Evolutionary conservation across 768 basidiomycete species (phyloP).

Genomic region (Russula lepida): DNA sequence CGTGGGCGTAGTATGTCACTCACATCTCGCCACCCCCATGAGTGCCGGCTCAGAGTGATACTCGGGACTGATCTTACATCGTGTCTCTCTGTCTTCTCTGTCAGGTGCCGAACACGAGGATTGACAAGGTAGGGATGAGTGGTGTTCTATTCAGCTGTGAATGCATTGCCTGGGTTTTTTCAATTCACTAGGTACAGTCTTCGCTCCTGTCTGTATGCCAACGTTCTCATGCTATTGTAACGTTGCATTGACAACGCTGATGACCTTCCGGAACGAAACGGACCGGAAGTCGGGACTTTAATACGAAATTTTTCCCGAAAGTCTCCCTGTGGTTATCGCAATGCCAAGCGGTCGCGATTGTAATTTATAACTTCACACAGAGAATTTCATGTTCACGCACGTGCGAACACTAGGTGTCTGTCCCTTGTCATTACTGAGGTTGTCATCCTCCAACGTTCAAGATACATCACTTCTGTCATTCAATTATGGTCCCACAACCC

Average conservation of each 20-base stretch:
- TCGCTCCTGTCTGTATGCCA: not conserved
- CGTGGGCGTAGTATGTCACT: no score
- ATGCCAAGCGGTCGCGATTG: not conserved
- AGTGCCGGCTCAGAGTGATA: no score
- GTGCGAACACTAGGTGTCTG: not conserved
- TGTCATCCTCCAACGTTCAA: not conserved
- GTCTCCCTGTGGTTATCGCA: not conserved
- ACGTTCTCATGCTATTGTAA: not conserved
- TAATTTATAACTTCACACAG: not conserved
- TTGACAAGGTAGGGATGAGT: not conserved
- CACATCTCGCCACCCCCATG: no score
- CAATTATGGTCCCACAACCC: no score
- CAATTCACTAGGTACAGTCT: not conserved
- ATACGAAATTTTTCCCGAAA: not conserved
- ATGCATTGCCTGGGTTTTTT: not conserved
- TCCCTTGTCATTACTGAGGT: not conserved
- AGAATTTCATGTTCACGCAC: no score
- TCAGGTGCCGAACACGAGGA: no score
- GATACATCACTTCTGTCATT: not conserved
- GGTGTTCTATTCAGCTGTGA: not conserved
- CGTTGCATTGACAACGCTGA: not conserved
- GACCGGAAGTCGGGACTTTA: not conserved
- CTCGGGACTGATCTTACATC: no score
- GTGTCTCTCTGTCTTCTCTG: no score
- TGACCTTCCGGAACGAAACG: not conserved